Percentiles rank a stretch among this genome's conserved stretches.
Evolutionary conservation across 106 monocot genomes (phyloP).

Genomic region (Platanthera guangdongensis): DNA sequence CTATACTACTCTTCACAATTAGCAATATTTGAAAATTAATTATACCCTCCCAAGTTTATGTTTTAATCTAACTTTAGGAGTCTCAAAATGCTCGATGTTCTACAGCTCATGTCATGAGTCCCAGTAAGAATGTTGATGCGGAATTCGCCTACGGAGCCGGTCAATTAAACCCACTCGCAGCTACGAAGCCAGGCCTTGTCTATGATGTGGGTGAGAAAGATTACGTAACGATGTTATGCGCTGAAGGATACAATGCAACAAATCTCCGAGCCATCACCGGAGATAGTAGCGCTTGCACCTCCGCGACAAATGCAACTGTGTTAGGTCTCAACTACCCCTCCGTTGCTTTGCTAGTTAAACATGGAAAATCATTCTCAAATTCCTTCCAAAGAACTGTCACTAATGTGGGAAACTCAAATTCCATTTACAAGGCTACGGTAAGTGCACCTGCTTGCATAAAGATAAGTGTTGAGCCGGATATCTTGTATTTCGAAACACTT

Average conservation of each 20-base stretch:
- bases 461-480: constrained; percentile 12
- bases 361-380: background rate
- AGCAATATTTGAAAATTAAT: no score
- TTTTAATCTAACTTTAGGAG: no score
- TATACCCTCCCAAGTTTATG: no score
- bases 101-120: constrained; percentile 11
- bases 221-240: constrained; percentile 13
- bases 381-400: constrained; percentile 18
- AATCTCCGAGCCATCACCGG: constrained; percentile 9
- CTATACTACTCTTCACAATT: no score
- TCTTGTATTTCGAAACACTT: constrained; percentile 12
- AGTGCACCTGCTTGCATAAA: background rate
- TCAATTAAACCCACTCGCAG: constrained; percentile 15
- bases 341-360: background rate
- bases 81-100: no score
- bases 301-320: constrained; percentile 1
- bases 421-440: constrained; percentile 9
- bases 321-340: constrained; percentile 19
- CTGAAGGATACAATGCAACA: constrained; percentile 11
- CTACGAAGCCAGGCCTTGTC: constrained; percentile 10
- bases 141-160: constrained; percentile 22
- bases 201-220: constrained; percentile 17
- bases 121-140: background rate
- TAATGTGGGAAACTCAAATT: constrained; percentile 12
- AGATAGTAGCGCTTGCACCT: constrained; percentile 11